Evolutionary conservation across 495 filamentous ascomycete species (phyloP).

Genomic region (Penicillium manginii): DNA sequence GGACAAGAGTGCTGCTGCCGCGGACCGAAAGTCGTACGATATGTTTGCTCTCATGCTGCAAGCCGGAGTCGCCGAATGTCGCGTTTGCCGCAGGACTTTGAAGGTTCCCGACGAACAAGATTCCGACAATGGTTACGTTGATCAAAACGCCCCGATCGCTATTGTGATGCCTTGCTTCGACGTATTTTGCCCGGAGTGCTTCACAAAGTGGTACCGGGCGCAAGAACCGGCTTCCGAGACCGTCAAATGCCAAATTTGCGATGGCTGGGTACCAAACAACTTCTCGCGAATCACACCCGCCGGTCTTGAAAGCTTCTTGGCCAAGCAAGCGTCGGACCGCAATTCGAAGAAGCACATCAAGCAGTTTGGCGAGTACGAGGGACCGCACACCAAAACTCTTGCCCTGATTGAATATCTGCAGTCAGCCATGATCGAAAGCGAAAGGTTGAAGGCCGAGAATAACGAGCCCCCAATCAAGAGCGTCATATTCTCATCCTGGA

Average conservation of each 20-base stretch:
- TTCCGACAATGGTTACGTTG: slow-evolving; percentile 51
- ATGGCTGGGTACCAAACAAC: slow-evolving; percentile 56
- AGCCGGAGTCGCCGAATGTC: slow-evolving; percentile 70
- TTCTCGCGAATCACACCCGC: slow-evolving; percentile 70
- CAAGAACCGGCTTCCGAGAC: slow-evolving; percentile 12
- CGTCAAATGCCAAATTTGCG: slow-evolving; percentile 68
- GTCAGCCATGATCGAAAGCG: slow-evolving; percentile 60
- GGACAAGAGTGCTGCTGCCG: slow-evolving; percentile 57
- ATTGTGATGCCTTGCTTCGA: slow-evolving; percentile 84
- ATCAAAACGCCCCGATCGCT: slow-evolving; percentile 67
- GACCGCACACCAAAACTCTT: slow-evolving; percentile 88
- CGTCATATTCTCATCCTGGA: slow-evolving; percentile 94
- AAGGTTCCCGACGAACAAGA: slow-evolving; percentile 54
- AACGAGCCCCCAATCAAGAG: slow-evolving; percentile 76
- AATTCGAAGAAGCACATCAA: slow-evolving; percentile 57
- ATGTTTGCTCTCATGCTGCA: slow-evolving; percentile 82
- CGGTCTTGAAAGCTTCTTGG: slow-evolving; percentile 61
- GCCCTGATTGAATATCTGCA: slow-evolving; percentile 73
- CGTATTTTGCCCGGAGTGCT: slow-evolving; percentile 75
- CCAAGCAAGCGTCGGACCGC: slow-evolving; percentile 38
- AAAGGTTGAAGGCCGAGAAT: slow-evolving; percentile 49
- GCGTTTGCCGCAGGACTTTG: slow-evolving; percentile 57
- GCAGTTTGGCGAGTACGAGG: slow-evolving; percentile 70
- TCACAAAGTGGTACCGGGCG: slow-evolving; percentile 44
- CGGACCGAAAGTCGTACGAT: slow-evolving; percentile 73